phyloP scores from a whole-genome alignment of 139 green algal genomes.

The Chlamydomonas applanata region DNA sequence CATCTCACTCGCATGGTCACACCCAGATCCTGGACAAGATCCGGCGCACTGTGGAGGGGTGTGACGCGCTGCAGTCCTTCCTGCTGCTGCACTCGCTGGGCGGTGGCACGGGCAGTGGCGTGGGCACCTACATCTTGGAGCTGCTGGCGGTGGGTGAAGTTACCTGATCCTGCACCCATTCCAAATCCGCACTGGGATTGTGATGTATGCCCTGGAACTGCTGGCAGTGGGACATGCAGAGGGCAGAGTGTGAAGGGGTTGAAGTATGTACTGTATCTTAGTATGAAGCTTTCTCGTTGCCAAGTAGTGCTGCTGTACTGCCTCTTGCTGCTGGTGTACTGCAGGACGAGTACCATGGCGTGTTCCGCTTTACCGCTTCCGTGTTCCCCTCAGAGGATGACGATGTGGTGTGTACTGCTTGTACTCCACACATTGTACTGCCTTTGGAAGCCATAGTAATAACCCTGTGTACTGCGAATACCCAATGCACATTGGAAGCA shows the following conservation, averaged over 20 bases:
- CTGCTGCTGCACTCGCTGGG: constrained; percentile 80
- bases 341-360: constrained; percentile 74
- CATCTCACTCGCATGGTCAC: no score
- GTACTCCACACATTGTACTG: no score
- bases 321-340: no score
- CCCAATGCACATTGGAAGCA: no score
- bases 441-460: no score
- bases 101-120: constrained; percentile 76
- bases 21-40: constrained; percentile 62
- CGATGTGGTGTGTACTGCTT: constrained; percentile 82
- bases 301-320: no score
- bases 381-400: constrained; percentile 80
- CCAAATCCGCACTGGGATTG: not conserved
- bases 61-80: constrained; percentile 65
- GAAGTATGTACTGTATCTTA: not conserved
- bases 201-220: constrained; percentile 8
- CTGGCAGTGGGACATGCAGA: not conserved
- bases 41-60: constrained; percentile 57
- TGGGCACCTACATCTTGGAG: constrained; percentile 75
- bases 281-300: not conserved
- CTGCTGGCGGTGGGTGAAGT: constrained; percentile 55
- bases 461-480: no score
- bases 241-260: not conserved
- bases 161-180: not conserved
- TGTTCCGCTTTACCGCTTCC: constrained; percentile 65